Base-by-base conservation (phyloP, 345 rosid genomes). In the Syzygium aromaticum region DNA sequence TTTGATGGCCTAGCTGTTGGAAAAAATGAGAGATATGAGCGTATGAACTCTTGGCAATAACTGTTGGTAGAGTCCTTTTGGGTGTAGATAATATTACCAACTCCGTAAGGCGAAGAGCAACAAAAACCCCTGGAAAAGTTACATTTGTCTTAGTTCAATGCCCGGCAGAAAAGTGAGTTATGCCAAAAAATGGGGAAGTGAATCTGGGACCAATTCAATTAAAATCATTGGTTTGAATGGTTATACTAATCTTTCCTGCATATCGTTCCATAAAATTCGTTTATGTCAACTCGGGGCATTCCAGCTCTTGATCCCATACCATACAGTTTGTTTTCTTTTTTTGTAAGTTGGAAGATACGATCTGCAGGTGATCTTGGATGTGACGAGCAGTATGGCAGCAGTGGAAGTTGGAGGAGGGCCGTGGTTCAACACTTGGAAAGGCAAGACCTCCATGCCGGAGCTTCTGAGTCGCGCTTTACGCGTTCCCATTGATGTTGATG, bases 341-440 rank as follows among this genome's bases (percentile, higher is more conserved):
- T 11, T 27, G 49, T 14, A 54, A 40, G 77, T 46, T 19, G n/a
- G 61, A 85, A 54, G 51, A 46, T 84, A 38, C 67, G 77, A 86
- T 85, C 33, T 90, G 90, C 88, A 97, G 99, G 86, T 93, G 86
- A 91, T 96, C 73, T 89, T 97, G 91, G 96, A 97, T 17, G 93
- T 93, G 53, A 95, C 92, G 85, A 97, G 98, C 89, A 90, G 93
- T 84, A 94, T 95, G 98, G 98, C 98, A 12, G 98, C 98, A 1
- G 90, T 97, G 54, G 99, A 97, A 91, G 91, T 96, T 14, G 98
- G 99, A 88, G 99, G 99, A 90, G 99, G 99, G 33, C 99, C 98
- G 3, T 97, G 98, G 99, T 97, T 97, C 91, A 94, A 88, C 85
- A 89, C 95, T 43, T 97, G 99, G 99, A 95, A 94, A 90, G 97